Evolutionary conservation across 202 grass and related monocot species (phyloP).

Genomic region (Schoenoplectus triqueter): DNA sequence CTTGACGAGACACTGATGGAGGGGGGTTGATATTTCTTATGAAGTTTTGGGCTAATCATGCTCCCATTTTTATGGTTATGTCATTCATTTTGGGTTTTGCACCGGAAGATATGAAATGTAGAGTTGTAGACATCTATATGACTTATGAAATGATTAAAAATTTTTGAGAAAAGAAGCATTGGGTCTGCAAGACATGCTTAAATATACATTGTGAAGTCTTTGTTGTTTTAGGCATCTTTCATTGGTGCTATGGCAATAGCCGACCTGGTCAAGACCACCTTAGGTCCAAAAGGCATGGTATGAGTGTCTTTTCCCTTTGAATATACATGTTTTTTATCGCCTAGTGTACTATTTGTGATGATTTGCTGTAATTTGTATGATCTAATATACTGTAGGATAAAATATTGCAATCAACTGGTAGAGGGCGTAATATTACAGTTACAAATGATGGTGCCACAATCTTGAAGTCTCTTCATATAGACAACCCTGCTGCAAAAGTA

Average conservation of each 20-base stretch:
- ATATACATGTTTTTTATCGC: neutral
- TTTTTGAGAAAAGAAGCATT: neutral
- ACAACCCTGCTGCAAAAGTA: slow-evolving; percentile 92
- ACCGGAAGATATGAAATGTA: neutral
- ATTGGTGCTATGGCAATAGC: slow-evolving; percentile 75
- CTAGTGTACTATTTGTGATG: neutral
- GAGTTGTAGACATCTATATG: slow-evolving; percentile 5
- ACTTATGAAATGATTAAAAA: neutral
- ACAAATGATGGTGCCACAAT: slow-evolving; percentile 98
- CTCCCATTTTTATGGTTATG: neutral
- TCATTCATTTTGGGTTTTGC: slow-evolving; percentile 14
- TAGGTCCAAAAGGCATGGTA: slow-evolving; percentile 99
- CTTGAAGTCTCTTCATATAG: slow-evolving; percentile 94
- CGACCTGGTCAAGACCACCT: slow-evolving; percentile 75
- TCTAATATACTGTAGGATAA: slow-evolving; percentile 59
- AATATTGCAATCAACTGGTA: slow-evolving; percentile 88
- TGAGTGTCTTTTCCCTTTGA: slow-evolving; percentile 7
- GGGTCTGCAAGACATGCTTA: neutral
- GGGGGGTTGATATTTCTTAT: neutral
- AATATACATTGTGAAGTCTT: slow-evolving; percentile 13
- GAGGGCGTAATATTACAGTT: slow-evolving; percentile 78
- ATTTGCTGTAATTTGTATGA: neutral
- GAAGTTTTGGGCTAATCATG: neutral
- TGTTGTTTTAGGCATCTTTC: slow-evolving; percentile 63
- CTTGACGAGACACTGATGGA: neutral